These are phyloP conservation scores for Paramyrothecium roridum DNA, from an alignment of 2,329 filamentous ascomycete genomes.

Conservation along the genomic window DNA sequence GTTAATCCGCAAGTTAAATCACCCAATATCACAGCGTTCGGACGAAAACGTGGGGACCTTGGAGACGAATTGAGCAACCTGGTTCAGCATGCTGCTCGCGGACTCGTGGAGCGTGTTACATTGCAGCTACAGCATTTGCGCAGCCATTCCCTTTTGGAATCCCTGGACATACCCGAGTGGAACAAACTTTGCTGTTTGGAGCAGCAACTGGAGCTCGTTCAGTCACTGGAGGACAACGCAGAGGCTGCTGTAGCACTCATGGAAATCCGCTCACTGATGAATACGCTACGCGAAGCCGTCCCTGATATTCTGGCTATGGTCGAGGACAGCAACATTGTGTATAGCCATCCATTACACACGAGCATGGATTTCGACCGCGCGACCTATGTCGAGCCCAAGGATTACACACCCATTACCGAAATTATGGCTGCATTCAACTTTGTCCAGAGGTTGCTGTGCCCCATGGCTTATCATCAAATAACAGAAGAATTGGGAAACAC, in stretches of 20 bases:
- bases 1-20: neutral
- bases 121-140: conserved; percentile 22
- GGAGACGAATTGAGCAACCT: conserved; percentile 54
- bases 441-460: conserved; percentile 23
- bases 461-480: conserved; percentile 4
- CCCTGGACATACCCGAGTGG: conserved; percentile 30
- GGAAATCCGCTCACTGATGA: conserved; percentile 17
- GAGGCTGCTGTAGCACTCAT: conserved; percentile 8
- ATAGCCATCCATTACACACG: neutral
- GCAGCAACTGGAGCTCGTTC: conserved; percentile 7
- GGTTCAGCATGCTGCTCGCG: conserved; percentile 56
- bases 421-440: conserved; percentile 23
- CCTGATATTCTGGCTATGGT: conserved; percentile 11
- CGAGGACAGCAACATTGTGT: neutral
- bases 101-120: conserved; percentile 45
- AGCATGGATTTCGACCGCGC: conserved; percentile 30
- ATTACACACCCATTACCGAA: conserved; percentile 17
- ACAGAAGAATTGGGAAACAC: conserved; percentile 6
- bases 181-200: conserved; percentile 19
- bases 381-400: conserved; percentile 29
- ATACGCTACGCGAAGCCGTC: conserved; percentile 10
- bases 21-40: conserved; percentile 33
- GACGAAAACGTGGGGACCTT: conserved; percentile 43
- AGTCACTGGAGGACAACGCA: conserved; percentile 9
- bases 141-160: conserved; percentile 27